phyloP scores from a whole-genome alignment of 2,329 filamentous ascomycete species.

The Chaetomium globosum region DNA sequence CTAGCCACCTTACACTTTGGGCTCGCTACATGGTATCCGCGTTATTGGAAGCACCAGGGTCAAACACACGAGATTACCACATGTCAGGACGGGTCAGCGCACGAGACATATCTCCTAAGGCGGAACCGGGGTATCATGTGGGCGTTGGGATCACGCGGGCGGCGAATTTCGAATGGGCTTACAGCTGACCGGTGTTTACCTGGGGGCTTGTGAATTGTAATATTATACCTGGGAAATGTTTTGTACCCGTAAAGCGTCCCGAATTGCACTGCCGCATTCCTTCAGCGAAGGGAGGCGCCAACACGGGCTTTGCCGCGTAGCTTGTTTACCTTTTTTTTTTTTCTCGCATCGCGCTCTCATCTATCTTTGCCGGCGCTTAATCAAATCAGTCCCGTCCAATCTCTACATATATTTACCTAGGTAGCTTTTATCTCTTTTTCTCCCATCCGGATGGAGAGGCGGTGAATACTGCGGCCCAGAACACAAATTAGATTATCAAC shows the following conservation, averaged over 20 bases:
- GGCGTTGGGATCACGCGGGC: constrained; percentile 23
- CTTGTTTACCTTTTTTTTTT: constrained; percentile 22
- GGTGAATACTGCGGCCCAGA: background rate
- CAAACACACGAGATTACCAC: background rate
- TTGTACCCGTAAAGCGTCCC: constrained; percentile 21
- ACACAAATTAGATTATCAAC: background rate
- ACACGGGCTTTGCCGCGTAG: constrained; percentile 13
- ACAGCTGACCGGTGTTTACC: constrained; percentile 6
- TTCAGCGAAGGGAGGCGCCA: no score
- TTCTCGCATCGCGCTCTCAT: background rate
- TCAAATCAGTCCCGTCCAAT: background rate
- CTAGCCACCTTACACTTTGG: background rate
- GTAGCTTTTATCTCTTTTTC: background rate
- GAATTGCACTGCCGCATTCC: background rate
- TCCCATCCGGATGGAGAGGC: background rate
- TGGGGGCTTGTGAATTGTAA: constrained; percentile 27
- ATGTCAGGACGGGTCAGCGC: background rate
- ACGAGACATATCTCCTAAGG: background rate
- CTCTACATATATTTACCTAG: background rate
- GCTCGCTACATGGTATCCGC: background rate
- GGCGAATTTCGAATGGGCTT: constrained; percentile 7
- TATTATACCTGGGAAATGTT: constrained; percentile 33
- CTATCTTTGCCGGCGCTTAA: background rate
- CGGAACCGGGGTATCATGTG: background rate
- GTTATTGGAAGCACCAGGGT: background rate